Conservation (phyloP, 2,329 filamentous ascomycete genomes). For the Aspergillus fumigatiaffinis region DNA sequence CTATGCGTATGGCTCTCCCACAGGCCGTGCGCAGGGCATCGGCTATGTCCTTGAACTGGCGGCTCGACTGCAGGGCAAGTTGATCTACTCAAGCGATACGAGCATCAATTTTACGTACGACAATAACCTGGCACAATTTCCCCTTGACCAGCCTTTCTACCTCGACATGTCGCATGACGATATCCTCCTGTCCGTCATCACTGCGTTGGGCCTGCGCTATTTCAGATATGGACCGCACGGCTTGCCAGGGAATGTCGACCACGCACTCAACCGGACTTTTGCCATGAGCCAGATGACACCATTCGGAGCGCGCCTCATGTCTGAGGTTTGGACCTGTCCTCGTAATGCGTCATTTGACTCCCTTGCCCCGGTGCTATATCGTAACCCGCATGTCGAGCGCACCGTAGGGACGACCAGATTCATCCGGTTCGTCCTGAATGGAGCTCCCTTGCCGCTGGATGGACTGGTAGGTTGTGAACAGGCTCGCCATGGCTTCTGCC, state of each 20-base stretch:
- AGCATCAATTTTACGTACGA: slow-evolving; percentile 46
- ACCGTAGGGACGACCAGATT: slow-evolving; percentile 16
- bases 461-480: slow-evolving; percentile 17
- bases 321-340: slow-evolving; percentile 54
- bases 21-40: slow-evolving; percentile 67
- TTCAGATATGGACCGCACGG: slow-evolving; percentile 35
- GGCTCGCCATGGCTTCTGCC: background rate
- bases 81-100: slow-evolving; percentile 21
- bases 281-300: slow-evolving; percentile 36
- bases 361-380: slow-evolving; percentile 37
- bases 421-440: slow-evolving; percentile 31
- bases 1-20: slow-evolving; percentile 60
- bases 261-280: slow-evolving; percentile 44
- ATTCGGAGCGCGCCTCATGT: slow-evolving; percentile 53
- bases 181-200: slow-evolving; percentile 66
- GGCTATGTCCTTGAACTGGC: slow-evolving; percentile 71
- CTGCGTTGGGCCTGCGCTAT: slow-evolving; percentile 66
- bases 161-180: slow-evolving; percentile 77
- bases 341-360: slow-evolving; percentile 20
- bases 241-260: slow-evolving; percentile 22
- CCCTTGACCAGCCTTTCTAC: slow-evolving; percentile 68
- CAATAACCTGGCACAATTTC: slow-evolving; percentile 64
- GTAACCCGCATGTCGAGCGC: slow-evolving; percentile 21
- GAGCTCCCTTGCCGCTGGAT: slow-evolving; percentile 24
- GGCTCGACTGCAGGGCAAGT: slow-evolving; percentile 53